phyloP scores from a whole-genome alignment of 306 rosid genomes.

The Cicer yamashitae region DNA sequence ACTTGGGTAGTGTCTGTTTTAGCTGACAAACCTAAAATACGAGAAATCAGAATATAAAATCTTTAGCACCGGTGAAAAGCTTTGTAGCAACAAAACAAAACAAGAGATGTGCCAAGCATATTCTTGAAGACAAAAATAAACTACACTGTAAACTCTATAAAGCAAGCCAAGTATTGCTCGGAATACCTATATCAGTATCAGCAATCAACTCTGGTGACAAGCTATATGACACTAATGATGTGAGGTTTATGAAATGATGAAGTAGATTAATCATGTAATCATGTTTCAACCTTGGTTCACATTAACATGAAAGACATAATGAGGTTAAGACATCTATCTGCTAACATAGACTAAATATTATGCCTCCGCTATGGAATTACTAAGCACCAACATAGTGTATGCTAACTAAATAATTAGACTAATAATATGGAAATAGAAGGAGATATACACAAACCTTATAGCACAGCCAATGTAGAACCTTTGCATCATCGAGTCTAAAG shows the following conservation, averaged over 20 bases:
- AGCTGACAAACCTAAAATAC: conserved; percentile 73
- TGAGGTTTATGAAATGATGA: conserved; percentile 4
- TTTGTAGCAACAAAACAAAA: conserved; percentile 32
- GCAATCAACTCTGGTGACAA: conserved; percentile 15
- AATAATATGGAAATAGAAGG: background rate
- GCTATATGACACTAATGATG: conserved; percentile 1
- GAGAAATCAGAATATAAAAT: conserved; percentile 35
- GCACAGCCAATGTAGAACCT: conserved; percentile 80
- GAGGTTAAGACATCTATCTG: conserved; percentile 6
- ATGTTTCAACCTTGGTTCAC: conserved; percentile 21
- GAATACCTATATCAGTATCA: conserved; percentile 7
- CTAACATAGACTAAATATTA: conserved; percentile 6
- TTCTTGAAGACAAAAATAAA: conserved; percentile 9
- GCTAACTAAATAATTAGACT: background rate
- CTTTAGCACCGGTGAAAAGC: conserved; percentile 9
- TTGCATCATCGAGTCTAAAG: conserved; percentile 92
- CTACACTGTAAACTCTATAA: conserved; percentile 37
- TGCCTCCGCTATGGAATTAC: background rate
- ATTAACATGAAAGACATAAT: background rate
- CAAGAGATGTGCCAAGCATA: conserved; percentile 32
- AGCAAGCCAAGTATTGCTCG: conserved; percentile 11
- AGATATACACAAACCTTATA: conserved; percentile 66
- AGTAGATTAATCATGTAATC: conserved; percentile 30
- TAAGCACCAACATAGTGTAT: background rate
- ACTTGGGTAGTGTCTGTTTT: conserved; percentile 66